These are phyloP conservation scores for Russula brevipes DNA, from an alignment of 768 basidiomycete species.

Conservation along the genomic window DNA sequence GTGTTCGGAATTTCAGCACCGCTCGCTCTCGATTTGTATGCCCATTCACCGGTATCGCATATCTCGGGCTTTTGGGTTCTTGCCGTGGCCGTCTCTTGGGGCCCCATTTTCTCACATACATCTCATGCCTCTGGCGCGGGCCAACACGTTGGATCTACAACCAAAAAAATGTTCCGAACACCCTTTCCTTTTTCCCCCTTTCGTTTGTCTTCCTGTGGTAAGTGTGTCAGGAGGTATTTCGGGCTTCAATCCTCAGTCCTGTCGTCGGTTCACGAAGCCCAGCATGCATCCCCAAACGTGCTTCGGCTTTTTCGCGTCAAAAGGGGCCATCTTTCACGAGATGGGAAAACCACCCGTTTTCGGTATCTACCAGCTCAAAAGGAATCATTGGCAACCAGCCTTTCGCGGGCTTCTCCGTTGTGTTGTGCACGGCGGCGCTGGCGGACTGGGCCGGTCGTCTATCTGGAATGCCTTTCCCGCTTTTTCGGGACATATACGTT, in stretches of 20 bases:
- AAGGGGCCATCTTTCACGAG: neutral
- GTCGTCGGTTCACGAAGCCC: neutral
- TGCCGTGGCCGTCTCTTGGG: neutral
- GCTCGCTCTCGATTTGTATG: neutral
- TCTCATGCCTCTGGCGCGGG: neutral
- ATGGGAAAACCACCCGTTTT: too few relatives aligned
- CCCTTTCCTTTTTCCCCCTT: too few relatives aligned
- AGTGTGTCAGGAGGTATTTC: neutral
- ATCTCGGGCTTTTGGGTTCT: conserved; percentile 3
- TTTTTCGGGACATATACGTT: too few relatives aligned
- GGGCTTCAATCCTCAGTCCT: neutral
- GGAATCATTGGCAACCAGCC: too few relatives aligned
- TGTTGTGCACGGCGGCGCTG: too few relatives aligned
- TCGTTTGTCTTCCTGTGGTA: neutral
- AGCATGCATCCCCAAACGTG: neutral
- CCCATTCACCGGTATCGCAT: neutral
- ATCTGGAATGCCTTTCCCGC: too few relatives aligned
- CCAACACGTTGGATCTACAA: neutral
- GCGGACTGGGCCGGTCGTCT: too few relatives aligned
- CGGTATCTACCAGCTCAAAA: too few relatives aligned
- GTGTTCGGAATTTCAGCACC: neutral
- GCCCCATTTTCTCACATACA: neutral
- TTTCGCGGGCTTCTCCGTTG: too few relatives aligned
- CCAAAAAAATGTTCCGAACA: neutral
- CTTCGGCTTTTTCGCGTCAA: neutral